Base-by-base conservation (phyloP, 2,329 filamentous ascomycete species). In the Nothomitra cinnamomea region DNA sequence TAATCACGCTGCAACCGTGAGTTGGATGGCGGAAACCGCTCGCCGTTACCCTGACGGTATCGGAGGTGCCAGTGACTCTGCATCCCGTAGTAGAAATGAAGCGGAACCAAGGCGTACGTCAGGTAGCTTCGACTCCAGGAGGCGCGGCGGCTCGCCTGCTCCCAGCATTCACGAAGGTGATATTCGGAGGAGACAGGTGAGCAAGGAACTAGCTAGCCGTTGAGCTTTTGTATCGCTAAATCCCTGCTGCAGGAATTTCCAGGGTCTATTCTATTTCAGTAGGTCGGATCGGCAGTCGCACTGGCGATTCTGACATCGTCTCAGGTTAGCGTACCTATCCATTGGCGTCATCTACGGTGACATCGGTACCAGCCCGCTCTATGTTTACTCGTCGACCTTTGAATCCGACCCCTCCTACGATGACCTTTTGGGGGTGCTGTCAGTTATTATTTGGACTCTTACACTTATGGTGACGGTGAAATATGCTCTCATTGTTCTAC, bases 361-460 rank as follows among this genome's bases (percentile, higher is more conserved):
- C 58, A 83, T 84, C 60, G 81, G 80, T 54, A 75, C 69, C 0
- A 78, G 74, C 56, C 80, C 80, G n/a, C 75, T 85, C 17, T 85
- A 85, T 60, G 81, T 85, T 17, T 85, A 70, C 64, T 83, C 80
- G 17, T 80, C 77, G n/a, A 83, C 79, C 0, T 85, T 85, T 60
- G 69, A 72, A 25, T 65, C 68, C 2, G 65, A 72, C 15, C 80
- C 80, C 0, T 70, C 66, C 5, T 74, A 75, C 58, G 69, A 76
- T 21, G 77, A 83, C 58, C 69, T 85, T 2, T 69, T 83, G 47
- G 78, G 81, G 49, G 80, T 77, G 0, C 67, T 85, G 1, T 85
- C 81, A 2, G 73, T 85, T 43, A 77, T 85, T 56, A 75, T 85
- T 47, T 85, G 81, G 82, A 76, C 79, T 0, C 65, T 85, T 35